Conservation (phyloP, 2,329 filamentous ascomycete genomes). For the Akanthomyces lecanii region DNA sequence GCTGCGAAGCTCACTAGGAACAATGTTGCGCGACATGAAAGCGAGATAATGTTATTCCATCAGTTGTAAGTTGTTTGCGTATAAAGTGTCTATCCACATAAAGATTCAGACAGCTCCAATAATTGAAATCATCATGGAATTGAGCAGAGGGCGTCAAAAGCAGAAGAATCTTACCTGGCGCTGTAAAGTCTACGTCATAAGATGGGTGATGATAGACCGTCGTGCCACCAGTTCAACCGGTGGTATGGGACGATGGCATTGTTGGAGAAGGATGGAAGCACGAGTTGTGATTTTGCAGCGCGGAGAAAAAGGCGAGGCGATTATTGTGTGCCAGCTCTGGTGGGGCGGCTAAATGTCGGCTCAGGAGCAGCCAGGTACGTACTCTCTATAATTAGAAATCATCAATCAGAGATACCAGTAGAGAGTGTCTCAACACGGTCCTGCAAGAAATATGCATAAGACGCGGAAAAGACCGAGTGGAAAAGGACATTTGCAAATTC, state of each 20-base stretch:
- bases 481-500: neutral
- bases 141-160: neutral
- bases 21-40: neutral
- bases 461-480: neutral
- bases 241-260: conserved; percentile 15
- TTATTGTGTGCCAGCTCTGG: conserved; percentile 9
- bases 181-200: conserved; percentile 5
- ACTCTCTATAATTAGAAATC: conserved; percentile 8
- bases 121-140: conserved; percentile 46
- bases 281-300: neutral
- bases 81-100: conserved; percentile 59
- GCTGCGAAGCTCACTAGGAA: conserved; percentile 8
- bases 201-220: neutral
- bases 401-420: neutral
- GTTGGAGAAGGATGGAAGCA: neutral
- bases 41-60: conserved; percentile 19
- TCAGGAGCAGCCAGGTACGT: neutral
- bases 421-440: neutral
- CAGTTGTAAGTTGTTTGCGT: conserved; percentile 49
- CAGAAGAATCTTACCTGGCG: conserved; percentile 22
- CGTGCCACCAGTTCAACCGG: conserved; percentile 13
- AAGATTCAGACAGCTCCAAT: conserved; percentile 76
- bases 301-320: neutral
- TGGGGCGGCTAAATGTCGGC: conserved; percentile 17
- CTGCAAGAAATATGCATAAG: neutral